These are phyloP conservation scores for Cunninghamia lanceolata DNA, from an alignment of 75 land plant species.

Conservation along the genomic window DNA sequence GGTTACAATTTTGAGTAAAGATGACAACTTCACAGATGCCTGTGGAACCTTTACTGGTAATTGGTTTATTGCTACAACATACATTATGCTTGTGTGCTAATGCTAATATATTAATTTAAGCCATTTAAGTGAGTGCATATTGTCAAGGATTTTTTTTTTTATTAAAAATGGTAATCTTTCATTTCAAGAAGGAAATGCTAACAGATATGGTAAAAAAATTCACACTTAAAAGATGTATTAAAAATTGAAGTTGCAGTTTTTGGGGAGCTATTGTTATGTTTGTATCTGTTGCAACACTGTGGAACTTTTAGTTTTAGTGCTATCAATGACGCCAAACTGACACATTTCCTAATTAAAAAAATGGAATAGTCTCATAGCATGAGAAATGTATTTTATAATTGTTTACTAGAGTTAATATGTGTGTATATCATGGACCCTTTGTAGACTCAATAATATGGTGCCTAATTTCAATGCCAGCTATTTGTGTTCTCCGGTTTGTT, in stretches of 20 bases:
- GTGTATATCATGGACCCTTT: not conserved
- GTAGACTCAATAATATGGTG: not conserved
- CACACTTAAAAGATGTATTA: not conserved
- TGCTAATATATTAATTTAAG: not conserved
- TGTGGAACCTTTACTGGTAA: conserved; percentile 50
- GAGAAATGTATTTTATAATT: not conserved
- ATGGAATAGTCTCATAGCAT: not conserved
- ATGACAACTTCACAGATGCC: conserved; percentile 51
- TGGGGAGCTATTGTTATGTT: not conserved
- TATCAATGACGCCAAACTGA: not conserved
- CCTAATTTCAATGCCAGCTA: not conserved
- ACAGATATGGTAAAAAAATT: too few species aligned
- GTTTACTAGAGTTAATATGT: not conserved
- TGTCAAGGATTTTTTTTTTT: too few species aligned
- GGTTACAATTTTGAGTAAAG: conserved; percentile 51
- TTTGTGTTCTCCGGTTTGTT: not conserved
- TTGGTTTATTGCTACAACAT: not conserved
- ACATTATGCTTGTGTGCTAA: not conserved
- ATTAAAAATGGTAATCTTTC: not conserved
- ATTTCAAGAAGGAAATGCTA: not conserved
- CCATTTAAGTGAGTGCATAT: not conserved
- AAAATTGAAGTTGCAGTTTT: not conserved
- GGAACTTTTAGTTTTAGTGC: not conserved
- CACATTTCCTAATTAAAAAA: not conserved
- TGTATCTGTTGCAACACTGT: not conserved